A percentile compares a stretch with the other conserved stretches of the same genome.
Evolutionary conservation across 805 yeast species (phyloP).

Genomic region (Isabelozyma pseudorhagii): DNA sequence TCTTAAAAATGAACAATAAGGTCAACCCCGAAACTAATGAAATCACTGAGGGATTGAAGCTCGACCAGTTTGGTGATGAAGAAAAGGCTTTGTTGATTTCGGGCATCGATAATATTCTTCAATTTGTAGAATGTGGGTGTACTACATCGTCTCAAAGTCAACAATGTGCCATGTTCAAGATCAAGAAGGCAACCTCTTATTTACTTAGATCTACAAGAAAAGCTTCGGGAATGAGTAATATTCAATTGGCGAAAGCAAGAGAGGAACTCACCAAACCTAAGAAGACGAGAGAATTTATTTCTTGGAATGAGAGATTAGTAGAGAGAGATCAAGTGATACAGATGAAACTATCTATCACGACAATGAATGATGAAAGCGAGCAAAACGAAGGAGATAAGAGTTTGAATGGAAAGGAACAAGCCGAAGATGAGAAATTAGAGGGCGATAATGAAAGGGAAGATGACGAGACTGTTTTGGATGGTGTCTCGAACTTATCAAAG

Average conservation of each 20-base stretch:
- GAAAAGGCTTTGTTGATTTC: constrained; percentile 56
- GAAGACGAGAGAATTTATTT: constrained; percentile 25
- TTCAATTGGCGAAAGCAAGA: constrained; percentile 31
- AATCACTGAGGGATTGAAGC: constrained; percentile 31
- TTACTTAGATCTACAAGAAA: constrained; percentile 59
- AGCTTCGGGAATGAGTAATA: constrained; percentile 37
- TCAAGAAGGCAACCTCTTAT: constrained; percentile 60
- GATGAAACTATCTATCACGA: constrained; percentile 16
- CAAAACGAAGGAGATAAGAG: neutral
- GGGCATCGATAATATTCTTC: constrained; percentile 59
- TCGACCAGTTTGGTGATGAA: constrained; percentile 52
- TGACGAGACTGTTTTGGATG: constrained; percentile 1
- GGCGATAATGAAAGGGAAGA: neutral
- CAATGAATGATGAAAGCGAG: constrained; percentile 19
- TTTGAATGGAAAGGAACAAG: neutral
- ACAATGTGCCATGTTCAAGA: constrained; percentile 57
- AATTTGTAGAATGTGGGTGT: constrained; percentile 65
- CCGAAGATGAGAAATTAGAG: neutral
- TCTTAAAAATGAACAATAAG: constrained; percentile 45
- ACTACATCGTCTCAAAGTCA: constrained; percentile 32
- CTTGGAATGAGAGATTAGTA: constrained; percentile 34
- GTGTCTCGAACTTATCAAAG: constrained; percentile 5
- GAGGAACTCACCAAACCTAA: constrained; percentile 36
- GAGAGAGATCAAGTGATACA: constrained; percentile 26
- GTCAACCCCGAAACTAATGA: constrained; percentile 9